These are phyloP conservation scores for Xylaria intraflava DNA, from an alignment of 495 filamentous ascomycete genomes.

Conservation along the genomic window DNA sequence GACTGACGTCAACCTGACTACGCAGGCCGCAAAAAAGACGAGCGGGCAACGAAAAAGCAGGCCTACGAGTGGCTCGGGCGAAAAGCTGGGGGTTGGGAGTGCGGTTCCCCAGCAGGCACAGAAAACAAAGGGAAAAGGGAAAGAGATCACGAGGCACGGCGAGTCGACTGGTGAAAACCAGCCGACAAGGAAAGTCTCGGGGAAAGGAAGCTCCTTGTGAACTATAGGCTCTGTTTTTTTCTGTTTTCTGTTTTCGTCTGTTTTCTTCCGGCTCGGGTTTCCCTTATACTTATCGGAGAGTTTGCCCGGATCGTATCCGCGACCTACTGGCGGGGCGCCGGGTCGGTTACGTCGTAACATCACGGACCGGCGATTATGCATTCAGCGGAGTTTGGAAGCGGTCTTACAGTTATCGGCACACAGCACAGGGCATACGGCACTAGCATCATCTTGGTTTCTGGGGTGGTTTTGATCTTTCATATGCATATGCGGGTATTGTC, in stretches of 20 bases:
- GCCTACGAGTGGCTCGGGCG: constrained; percentile 15
- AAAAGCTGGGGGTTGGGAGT: constrained; percentile 3
- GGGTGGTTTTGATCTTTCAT: neutral
- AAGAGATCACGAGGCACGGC: constrained; percentile 16
- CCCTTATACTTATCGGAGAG: neutral
- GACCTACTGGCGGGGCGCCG: neutral
- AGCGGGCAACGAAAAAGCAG: constrained; percentile 12
- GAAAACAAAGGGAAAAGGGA: constrained; percentile 22
- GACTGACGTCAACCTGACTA: neutral
- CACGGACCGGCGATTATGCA: constrained; percentile 1
- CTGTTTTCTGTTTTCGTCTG: too few relatives aligned
- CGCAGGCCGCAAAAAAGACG: constrained; percentile 12
- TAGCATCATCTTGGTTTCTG: neutral
- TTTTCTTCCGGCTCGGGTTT: neutral
- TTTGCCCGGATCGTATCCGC: neutral
- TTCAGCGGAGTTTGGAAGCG: constrained; percentile 5
- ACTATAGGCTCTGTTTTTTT: neutral
- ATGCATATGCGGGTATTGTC: neutral
- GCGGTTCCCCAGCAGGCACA: constrained; percentile 2
- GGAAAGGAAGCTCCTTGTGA: constrained; percentile 29
- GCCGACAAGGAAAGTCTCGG: constrained; percentile 4
- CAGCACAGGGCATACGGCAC: constrained; percentile 2
- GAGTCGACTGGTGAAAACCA: constrained; percentile 17
- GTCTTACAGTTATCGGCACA: neutral
- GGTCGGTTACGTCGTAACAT: neutral